Base-by-base conservation (phyloP, 352 stramenopile species). In the Phytophthora capsici region DNA sequence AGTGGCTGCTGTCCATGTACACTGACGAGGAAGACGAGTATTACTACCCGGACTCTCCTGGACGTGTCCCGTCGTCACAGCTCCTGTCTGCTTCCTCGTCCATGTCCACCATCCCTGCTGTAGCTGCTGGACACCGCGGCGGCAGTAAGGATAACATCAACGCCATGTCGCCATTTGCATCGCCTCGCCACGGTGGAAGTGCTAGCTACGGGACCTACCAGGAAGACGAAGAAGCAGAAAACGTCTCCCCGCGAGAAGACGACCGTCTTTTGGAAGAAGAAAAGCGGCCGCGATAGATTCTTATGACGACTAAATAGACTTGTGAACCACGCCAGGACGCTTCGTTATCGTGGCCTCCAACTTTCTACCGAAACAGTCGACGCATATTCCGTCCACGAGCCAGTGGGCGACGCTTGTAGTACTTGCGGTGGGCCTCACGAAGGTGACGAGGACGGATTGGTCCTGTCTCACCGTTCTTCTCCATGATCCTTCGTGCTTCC, bases 401-500 rank as follows among this genome's bases (percentile, higher is more conserved):
- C 3, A 93, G 64, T 6, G 85, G 84, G 10, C 82, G 84, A 26
- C 84, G 81, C 47, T 88, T 88, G 72, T 95, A 95, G 63, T 94
- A 95, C 66, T 91, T 90, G 34, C 85, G 82, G 45, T 93, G 80
- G 5, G 85, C 87, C 62, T 95, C 85, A 37, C 85, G 80, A 17
- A 95, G 57, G 49, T 95, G 84, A 14, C 75, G 84, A n/a, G 82
- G 85, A 28, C 68, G 79, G 34, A 95, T 94, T 2, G 87, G 84
- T 1, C 87, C 87, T 0, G 73, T 89, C 64, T 95, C 83, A 20
- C 85, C 85, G 43, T 84, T 86, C 45, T 80, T 80, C 44, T 90
- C 85, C 87, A 95, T 95, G 48, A 94, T 90, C 16, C 72, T 74
- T 30, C 87, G 84, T 4, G 87, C 87, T 85, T 94, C 84, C 2